Conservation (phyloP, 805 yeast species). For the Candida lessepsii region DNA sequence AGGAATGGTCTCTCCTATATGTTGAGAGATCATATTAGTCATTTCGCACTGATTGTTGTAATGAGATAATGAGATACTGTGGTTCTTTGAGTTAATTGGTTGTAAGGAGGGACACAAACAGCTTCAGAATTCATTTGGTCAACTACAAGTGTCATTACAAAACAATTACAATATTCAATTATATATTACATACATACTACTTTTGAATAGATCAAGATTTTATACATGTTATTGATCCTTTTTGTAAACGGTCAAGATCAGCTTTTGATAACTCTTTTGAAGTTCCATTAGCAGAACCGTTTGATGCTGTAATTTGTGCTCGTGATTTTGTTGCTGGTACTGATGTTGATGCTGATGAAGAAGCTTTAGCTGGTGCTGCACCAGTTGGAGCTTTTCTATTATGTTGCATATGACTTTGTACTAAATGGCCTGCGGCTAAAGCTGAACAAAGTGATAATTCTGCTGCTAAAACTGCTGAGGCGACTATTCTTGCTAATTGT, state of each 20-base stretch:
- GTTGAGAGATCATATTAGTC: slow-evolving; percentile 32
- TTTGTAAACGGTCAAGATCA: slow-evolving; percentile 29
- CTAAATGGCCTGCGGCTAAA: slow-evolving; percentile 97
- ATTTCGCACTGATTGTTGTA: not conserved
- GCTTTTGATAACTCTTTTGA: slow-evolving; percentile 1
- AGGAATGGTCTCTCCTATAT: slow-evolving; percentile 83
- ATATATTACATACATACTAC: slow-evolving; percentile 3
- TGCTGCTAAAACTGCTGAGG: slow-evolving; percentile 93
- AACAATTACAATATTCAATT: too few species aligned
- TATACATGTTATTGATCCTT: slow-evolving; percentile 76
- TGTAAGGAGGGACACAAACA: too few species aligned
- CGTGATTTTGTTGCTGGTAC: slow-evolving; percentile 18
- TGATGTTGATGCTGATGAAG: slow-evolving; percentile 14
- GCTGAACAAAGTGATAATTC: slow-evolving; percentile 95
- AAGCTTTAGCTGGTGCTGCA: slow-evolving; percentile 24
- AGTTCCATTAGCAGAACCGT: slow-evolving; percentile 1
- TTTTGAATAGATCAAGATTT: slow-evolving; percentile 9
- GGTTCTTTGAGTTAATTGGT: too few species aligned
- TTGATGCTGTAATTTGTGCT: slow-evolving; percentile 21
- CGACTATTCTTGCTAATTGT: slow-evolving; percentile 88
- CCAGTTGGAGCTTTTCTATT: slow-evolving; percentile 64
- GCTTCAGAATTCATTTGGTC: too few species aligned
- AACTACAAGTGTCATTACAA: too few species aligned
- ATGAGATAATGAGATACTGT: not conserved
- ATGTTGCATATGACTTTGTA: slow-evolving; percentile 95